phyloP scores from a whole-genome alignment of 306 rosid genomes.

The Vigna mungo region DNA sequence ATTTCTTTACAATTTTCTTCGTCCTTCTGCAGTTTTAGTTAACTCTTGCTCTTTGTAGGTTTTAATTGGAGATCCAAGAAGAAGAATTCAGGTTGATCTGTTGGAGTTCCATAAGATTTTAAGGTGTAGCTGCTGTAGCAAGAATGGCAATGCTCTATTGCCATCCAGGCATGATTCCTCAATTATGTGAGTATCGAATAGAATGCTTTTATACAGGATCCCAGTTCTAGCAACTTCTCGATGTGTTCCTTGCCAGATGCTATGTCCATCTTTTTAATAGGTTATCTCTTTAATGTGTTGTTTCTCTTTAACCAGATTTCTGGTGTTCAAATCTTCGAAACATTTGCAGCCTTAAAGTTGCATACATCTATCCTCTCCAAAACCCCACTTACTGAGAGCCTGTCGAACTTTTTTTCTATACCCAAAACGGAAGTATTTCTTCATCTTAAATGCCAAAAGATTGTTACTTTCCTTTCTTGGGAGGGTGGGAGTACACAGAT shows the following conservation, averaged over 20 bases:
- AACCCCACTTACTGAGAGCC: neutral
- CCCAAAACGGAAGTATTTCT: neutral
- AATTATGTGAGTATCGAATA: constrained; percentile 69
- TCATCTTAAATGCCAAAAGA: neutral
- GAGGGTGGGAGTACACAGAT: constrained; percentile 23
- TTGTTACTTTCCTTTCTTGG: neutral
- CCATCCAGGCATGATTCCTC: constrained; percentile 87
- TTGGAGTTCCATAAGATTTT: constrained; percentile 77
- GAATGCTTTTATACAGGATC: constrained; percentile 1
- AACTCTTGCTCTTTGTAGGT: constrained; percentile 55
- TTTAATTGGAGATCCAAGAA: constrained; percentile 87
- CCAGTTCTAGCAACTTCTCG: constrained; percentile 12
- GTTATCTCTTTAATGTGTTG: neutral
- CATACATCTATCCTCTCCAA: neutral
- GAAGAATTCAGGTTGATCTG: constrained; percentile 88
- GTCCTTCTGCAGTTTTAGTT: constrained; percentile 32
- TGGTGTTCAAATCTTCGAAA: neutral
- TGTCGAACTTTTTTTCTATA: neutral
- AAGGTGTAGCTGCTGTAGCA: constrained; percentile 78
- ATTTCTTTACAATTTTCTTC: constrained; percentile 4
- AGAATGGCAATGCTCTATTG: constrained; percentile 57
- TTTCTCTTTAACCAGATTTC: neutral
- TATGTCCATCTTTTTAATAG: constrained; percentile 26
- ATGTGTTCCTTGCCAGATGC: neutral
- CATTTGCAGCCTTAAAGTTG: neutral